Conservation (phyloP, 345 rosid species). For the Camelina hispida region DNA sequence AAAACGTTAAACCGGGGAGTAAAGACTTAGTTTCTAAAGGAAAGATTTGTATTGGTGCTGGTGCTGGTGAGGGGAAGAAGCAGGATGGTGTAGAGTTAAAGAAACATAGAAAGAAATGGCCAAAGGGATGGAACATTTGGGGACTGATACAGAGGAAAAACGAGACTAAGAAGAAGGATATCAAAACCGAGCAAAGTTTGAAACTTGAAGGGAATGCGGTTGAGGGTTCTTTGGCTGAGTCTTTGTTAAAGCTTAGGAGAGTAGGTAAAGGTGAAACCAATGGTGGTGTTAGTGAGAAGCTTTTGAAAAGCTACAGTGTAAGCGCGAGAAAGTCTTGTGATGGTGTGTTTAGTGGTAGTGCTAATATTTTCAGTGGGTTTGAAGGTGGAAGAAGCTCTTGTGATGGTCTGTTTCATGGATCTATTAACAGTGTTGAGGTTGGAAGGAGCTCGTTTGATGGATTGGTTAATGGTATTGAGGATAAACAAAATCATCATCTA, state of each 20-base stretch:
- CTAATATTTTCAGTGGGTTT: conserved; percentile 13
- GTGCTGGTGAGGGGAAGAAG: conserved; percentile 44
- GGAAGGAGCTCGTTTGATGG: conserved; percentile 37
- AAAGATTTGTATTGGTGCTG: conserved; percentile 50
- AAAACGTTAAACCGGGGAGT: conserved; percentile 47
- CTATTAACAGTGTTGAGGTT: conserved; percentile 36
- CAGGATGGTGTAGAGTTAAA: conserved; percentile 29
- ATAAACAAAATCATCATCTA: conserved; percentile 27
- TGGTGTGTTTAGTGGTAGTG: conserved; percentile 40
- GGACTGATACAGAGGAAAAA: conserved; percentile 64
- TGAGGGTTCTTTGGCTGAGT: conserved; percentile 53
- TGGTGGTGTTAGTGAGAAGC: conserved; percentile 60
- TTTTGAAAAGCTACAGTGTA: conserved; percentile 62
- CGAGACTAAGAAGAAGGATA: conserved; percentile 41
- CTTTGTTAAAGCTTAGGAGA: conserved; percentile 55
- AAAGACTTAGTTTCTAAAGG: conserved; percentile 53
- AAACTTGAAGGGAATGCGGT: conserved; percentile 47
- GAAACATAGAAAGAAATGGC: conserved; percentile 44
- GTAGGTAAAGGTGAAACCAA: conserved; percentile 49
- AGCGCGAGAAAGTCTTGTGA: conserved; percentile 61
- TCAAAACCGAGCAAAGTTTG: conserved; percentile 42
- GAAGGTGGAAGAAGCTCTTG: conserved; percentile 51
- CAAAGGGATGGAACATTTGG: conserved; percentile 68
- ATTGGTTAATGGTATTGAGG: conserved; percentile 41
- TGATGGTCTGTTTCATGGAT: conserved; percentile 49